These are phyloP conservation scores for Hymenoscyphus repandus DNA, from an alignment of 2,329 filamentous ascomycete genomes.

Conservation along the genomic window DNA sequence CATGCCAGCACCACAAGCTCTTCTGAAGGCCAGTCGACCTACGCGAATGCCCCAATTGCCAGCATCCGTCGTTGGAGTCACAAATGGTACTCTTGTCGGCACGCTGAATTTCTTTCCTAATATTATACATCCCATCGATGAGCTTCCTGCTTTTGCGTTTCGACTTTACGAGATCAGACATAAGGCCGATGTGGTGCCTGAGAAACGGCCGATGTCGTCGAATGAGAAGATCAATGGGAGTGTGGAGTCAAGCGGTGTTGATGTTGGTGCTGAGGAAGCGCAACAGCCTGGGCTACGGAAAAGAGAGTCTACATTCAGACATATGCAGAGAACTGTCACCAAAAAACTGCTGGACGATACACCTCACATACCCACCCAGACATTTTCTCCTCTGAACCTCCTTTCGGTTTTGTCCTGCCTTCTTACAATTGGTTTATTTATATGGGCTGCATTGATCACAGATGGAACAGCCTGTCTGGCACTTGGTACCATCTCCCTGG, in stretches of 20 bases:
- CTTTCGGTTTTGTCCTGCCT: conserved; percentile 47
- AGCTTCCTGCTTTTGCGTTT: conserved; percentile 43
- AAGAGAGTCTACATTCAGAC: conserved; percentile 14
- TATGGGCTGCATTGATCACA: conserved; percentile 36
- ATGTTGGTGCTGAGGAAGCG: conserved; percentile 12
- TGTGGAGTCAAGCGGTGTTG: too few relatives aligned
- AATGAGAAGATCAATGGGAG: conserved; percentile 2
- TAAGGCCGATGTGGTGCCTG: conserved; percentile 8
- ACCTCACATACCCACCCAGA: conserved; percentile 43
- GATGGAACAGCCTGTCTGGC: conserved; percentile 50
- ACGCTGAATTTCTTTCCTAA: conserved; percentile 58
- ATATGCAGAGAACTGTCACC: conserved; percentile 14
- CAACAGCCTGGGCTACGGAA: conserved; percentile 9
- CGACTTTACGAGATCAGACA: conserved; percentile 45
- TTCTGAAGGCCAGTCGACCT: conserved; percentile 52
- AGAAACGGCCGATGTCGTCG: neutral
- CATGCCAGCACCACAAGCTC: conserved; percentile 56
- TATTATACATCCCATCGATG: conserved; percentile 52
- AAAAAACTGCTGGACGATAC: conserved; percentile 31
- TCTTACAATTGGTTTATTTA: conserved; percentile 44
- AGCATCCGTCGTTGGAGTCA: conserved; percentile 53
- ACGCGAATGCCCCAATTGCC: conserved; percentile 49
- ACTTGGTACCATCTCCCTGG: conserved; percentile 45
- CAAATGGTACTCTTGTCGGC: conserved; percentile 48
- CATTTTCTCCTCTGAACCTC: conserved; percentile 48